phyloP scores from a whole-genome alignment of 441 rosid species.

The Sinapis alba region DNA sequence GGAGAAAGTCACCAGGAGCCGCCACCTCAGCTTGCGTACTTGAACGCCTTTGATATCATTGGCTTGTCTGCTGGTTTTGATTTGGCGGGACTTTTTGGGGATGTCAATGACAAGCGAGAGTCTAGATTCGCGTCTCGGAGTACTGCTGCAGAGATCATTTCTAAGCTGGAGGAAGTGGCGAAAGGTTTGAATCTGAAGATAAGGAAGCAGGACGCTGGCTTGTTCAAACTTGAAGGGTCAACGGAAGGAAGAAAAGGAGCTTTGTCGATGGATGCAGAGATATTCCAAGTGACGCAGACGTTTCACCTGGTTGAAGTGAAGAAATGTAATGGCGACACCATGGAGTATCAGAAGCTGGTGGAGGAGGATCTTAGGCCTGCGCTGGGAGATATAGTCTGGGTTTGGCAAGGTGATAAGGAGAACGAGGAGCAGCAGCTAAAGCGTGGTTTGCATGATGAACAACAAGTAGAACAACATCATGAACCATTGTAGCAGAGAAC shows the following conservation, averaged over 20 bases:
- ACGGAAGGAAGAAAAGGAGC: constrained; percentile 73
- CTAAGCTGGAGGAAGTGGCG: constrained; percentile 66
- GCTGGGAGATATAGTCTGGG: constrained; percentile 75
- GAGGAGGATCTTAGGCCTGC: constrained; percentile 72
- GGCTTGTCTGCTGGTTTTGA: constrained; percentile 73
- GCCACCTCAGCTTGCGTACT: constrained; percentile 39
- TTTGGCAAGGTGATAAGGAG: constrained; percentile 73
- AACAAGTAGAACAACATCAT: not conserved
- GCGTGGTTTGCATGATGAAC: constrained; percentile 2
- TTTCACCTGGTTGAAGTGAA: constrained; percentile 79
- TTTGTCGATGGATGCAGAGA: constrained; percentile 69
- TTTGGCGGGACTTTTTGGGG: constrained; percentile 68
- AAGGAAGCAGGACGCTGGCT: constrained; percentile 68
- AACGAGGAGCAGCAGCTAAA: constrained; percentile 25
- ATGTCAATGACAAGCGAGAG: constrained; percentile 45
- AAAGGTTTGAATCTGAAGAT: constrained; percentile 59
- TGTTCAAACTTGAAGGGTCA: constrained; percentile 62
- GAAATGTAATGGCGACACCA: constrained; percentile 69
- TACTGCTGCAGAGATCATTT: constrained; percentile 65
- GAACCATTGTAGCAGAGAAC: constrained; percentile 16
- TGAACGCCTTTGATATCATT: constrained; percentile 84
- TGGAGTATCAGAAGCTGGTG: constrained; percentile 72
- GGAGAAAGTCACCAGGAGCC: constrained; percentile 46
- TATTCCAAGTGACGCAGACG: constrained; percentile 64
- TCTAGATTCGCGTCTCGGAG: constrained; percentile 62